Evolutionary conservation across 2,329 filamentous ascomycete genomes (phyloP).

Genomic region (Zymoseptoria brevis): DNA sequence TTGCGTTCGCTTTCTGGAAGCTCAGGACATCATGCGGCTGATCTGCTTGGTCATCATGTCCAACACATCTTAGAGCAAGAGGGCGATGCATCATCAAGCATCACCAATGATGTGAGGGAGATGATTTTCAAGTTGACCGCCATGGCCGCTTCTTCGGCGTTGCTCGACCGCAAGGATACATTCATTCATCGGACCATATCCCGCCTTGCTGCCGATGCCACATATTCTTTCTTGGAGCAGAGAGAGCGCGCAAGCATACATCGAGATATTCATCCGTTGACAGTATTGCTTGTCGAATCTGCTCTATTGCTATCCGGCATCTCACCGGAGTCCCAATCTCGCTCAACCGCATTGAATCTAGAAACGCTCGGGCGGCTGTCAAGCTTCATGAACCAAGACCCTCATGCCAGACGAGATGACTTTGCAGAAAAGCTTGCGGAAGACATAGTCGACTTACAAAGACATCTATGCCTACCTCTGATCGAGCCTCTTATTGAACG

Average conservation of each 20-base stretch:
- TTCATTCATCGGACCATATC: not conserved
- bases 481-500: not conserved
- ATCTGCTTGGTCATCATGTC: not conserved
- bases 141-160: constrained; percentile 4
- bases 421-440: not conserved
- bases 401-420: not conserved
- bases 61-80: not conserved
- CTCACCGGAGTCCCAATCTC: not conserved
- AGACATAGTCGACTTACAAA: not conserved
- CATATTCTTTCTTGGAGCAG: not conserved
- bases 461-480: not conserved
- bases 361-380: not conserved
- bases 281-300: not conserved
- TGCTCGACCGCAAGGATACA: not conserved
- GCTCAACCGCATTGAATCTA: not conserved
- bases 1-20: constrained; percentile 1
- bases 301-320: not conserved
- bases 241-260: not conserved
- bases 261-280: not conserved
- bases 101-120: not conserved
- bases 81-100: not conserved
- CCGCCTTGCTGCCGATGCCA: not conserved
- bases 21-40: not conserved
- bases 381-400: not conserved
- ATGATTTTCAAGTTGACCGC: constrained; percentile 2